Conservation (phyloP, 2,329 filamentous ascomycete species). For the Coniella vitis region DNA sequence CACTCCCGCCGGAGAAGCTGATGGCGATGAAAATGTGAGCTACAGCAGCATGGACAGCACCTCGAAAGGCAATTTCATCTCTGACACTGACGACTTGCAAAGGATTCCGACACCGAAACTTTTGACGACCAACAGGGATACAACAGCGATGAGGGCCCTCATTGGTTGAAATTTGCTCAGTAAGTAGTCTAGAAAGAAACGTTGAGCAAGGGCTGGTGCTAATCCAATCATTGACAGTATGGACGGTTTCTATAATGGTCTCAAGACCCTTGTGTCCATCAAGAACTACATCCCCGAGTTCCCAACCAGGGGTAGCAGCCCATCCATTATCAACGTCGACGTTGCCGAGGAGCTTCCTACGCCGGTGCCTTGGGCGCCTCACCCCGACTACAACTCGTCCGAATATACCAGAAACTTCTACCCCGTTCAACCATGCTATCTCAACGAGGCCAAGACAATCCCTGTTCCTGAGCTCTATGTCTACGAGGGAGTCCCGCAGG, state of each 20-base stretch:
- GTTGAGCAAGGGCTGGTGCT: no score
- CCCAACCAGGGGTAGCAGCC: slow-evolving; percentile 35
- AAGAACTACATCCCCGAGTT: slow-evolving; percentile 67
- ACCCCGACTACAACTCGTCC: slow-evolving; percentile 54
- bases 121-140: slow-evolving; percentile 20
- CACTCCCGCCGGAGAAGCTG: neutral
- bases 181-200: slow-evolving; percentile 24
- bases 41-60: neutral
- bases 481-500: slow-evolving; percentile 64
- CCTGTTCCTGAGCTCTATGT: slow-evolving; percentile 58
- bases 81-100: neutral
- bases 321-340: slow-evolving; percentile 27
- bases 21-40: neutral
- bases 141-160: slow-evolving; percentile 19
- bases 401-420: slow-evolving; percentile 48
- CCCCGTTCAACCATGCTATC: slow-evolving; percentile 53
- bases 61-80: neutral
- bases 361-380: slow-evolving; percentile 57
- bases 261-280: slow-evolving; percentile 61
- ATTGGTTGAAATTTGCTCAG: slow-evolving; percentile 37
- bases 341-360: slow-evolving; percentile 33
- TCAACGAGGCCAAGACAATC: slow-evolving; percentile 52
- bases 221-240: slow-evolving; percentile 46
- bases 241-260: slow-evolving; percentile 71
- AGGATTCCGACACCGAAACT: slow-evolving; percentile 18